phyloP scores from a whole-genome alignment of 2,329 filamentous ascomycete genomes.

The Apiospora hydei region DNA sequence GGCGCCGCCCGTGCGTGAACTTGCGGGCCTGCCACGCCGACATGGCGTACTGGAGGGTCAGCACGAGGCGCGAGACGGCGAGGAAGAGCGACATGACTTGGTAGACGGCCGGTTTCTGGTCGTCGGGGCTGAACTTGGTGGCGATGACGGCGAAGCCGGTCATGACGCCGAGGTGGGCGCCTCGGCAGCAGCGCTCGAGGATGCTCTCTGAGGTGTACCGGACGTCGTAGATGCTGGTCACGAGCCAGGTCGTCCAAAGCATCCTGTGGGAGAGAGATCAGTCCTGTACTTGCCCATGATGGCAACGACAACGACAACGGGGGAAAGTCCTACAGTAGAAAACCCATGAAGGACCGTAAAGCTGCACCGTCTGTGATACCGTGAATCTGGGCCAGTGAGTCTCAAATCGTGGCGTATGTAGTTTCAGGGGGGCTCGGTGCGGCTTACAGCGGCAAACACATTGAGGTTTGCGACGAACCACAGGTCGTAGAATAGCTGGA shows the following conservation, averaged over 20 bases:
- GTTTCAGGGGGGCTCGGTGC: neutral
- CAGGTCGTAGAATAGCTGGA: slow-evolving; percentile 65
- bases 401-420: neutral
- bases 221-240: slow-evolving; percentile 69
- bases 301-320: too few species aligned
- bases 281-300: neutral
- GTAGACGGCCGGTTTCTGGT: slow-evolving; percentile 48
- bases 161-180: slow-evolving; percentile 68
- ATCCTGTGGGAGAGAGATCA: slow-evolving; percentile 45
- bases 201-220: slow-evolving; percentile 70
- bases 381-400: slow-evolving; percentile 33
- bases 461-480: slow-evolving; percentile 71
- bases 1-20: slow-evolving; percentile 46
- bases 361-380: slow-evolving; percentile 36
- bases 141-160: slow-evolving; percentile 70
- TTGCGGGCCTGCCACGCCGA: slow-evolving; percentile 52
- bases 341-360: slow-evolving; percentile 57
- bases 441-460: slow-evolving; percentile 60
- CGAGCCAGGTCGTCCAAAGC: slow-evolving; percentile 74
- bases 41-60: slow-evolving; percentile 61
- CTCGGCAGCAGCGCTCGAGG: slow-evolving; percentile 66
- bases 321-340: slow-evolving; percentile 48
- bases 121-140: slow-evolving; percentile 49
- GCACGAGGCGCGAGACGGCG: slow-evolving; percentile 58
- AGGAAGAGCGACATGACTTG: slow-evolving; percentile 55